Base-by-base conservation (phyloP, 352 stramenopile species). In the Albugo candida region DNA sequence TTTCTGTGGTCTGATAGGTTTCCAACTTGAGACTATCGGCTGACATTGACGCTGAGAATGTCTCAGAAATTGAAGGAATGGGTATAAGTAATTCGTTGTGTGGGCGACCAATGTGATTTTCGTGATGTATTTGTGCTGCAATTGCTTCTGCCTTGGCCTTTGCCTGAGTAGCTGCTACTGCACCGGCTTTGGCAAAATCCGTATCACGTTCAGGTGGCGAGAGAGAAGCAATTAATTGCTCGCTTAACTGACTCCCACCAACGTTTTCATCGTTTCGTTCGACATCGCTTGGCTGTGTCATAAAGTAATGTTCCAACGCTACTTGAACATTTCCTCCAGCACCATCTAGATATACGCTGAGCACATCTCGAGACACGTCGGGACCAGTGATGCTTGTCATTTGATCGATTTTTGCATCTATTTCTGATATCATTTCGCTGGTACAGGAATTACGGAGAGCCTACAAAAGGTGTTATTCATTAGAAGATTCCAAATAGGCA, bases 261-360 rank as follows among this genome's bases (percentile, higher is more conserved):
- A 31, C 8, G 3, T 8, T 31, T 48, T 51, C 34, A 13, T 41
- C 37, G 41, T 48, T 56, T 45, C 47, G 18, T 47, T 43, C 38
- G 81, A 60, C 14, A 61, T 24, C 5, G 50, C 67, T 52, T 56
- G 5, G 44, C 18, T 56, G 39, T 11, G 71, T 82, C 78, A 92
- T 92, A 41, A 92, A 92, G 64, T 88, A 92, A 52, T 92, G 78
- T 52, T 92, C 78, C 24, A 92, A 35, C n/a, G 78, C 78, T 13
- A 88, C 64, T 54, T 92, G 78, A 5, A 88, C 75, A 48, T 83
- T 71, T 17, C 78, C 78, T 14, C 75, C 78, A 5, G 78, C 78
- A 5, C 78, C 78, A 46, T 92, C 78, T 11, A 92, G 48, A 40
- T 81, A 85, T 41, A 81, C 77, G 5, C 64, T 67, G 6, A 92